Evolutionary conservation across 2,329 filamentous ascomycete species (phyloP), one percentile per base, ranked within the genome.

Genomic region (Metarhizium humberi): DNA sequence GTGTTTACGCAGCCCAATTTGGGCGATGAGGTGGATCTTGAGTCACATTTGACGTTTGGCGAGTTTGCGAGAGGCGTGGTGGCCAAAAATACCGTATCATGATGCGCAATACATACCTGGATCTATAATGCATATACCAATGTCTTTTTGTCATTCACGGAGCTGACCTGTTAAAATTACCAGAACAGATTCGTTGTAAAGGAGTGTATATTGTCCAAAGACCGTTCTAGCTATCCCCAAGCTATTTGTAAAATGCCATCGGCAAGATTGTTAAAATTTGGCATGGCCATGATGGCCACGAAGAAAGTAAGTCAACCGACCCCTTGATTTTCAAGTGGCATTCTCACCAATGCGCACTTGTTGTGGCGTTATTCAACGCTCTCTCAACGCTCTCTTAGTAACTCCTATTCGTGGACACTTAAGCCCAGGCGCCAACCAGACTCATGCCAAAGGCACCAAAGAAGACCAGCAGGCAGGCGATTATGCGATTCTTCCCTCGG

Each of bases 1-100:
- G 91, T 97, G 10, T 99, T 97, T 67, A 99, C 92, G 56, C 94
- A 99, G 78, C 94, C 94, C 29, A 96, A 96, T 73, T 71, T 97
- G 57, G 88, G 82, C 63, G 88, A 92, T 62, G 80, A 84, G 71
- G 86, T 92, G 14, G 88, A 92, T 65, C 78, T 82, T 56, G 75
- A 80, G 66, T 78, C 82, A 63, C 78, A 81, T 42, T 76, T 84
- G 55, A 87, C 81, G 43, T 92, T 92, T 78, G 88, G 87, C 25
- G 81, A 87, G 64, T 90, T 92, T 75, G 88, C 88, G 3, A 70
- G 80, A 53, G 79, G 79, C 0, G 77, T 84, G 52, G 79, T 84
- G 42, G 74, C 76, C 3, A 82, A 79, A 66, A 84, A 84, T 57
- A 84, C 81, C 0, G 78, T 84, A 20, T 73, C 66, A 16, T 55